A percentile compares a stretch with the other conserved stretches of the same genome.
These are phyloP conservation scores for Tolypocladium amazonense DNA, from an alignment of 2,329 filamentous ascomycete genomes.

Conservation along the genomic window DNA sequence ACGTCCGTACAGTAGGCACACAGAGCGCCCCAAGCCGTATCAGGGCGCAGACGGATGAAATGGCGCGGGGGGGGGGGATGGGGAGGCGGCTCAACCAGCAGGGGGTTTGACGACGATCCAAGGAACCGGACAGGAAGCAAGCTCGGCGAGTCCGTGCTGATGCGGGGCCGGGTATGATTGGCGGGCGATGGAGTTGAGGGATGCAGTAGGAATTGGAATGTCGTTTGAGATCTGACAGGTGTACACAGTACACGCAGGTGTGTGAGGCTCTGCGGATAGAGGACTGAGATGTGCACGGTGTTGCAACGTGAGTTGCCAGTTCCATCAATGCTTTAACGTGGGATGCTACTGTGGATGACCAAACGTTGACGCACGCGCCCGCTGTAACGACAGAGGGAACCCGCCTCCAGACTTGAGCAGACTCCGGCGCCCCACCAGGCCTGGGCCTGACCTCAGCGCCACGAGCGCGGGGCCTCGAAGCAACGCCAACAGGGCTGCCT, in stretches of 20 bases:
- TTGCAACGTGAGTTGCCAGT: neutral
- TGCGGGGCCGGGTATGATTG: neutral
- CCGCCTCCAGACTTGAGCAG: neutral
- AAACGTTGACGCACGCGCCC: neutral
- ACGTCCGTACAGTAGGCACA: neutral
- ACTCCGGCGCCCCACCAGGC: neutral
- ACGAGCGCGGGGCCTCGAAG: too few relatives aligned
- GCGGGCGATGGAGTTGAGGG: neutral
- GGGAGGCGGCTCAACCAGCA: neutral
- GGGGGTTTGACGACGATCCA: neutral
- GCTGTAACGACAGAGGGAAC: neutral
- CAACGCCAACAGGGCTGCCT: neutral
- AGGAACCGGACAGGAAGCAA: neutral
- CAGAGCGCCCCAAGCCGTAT: neutral
- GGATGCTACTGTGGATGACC: neutral
- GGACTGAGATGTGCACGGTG: neutral
- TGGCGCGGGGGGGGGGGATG: neutral
- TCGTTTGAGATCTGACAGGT: neutral
- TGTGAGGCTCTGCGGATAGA: neutral
- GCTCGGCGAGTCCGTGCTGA: neutral
- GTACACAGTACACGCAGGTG: too few relatives aligned
- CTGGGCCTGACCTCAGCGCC: neutral
- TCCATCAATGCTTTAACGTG: neutral
- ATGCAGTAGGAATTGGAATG: neutral
- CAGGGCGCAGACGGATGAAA: neutral